Evolutionary conservation across 1,284 basidiomycete genomes (phyloP).

Genomic region (Bjerkandera adusta): DNA sequence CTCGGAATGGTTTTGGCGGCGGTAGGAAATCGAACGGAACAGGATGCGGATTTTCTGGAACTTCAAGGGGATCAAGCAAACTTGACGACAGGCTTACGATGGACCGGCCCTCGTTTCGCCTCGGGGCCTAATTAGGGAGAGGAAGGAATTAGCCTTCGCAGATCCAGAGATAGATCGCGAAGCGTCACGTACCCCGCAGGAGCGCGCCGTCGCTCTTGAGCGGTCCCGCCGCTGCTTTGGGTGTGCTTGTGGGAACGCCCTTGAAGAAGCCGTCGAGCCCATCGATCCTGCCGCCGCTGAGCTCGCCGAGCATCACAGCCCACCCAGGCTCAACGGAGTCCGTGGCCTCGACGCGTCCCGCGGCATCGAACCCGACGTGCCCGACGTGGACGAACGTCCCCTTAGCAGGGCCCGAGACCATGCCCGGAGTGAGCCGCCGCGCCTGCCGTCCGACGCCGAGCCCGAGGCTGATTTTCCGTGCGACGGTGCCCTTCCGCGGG

Average conservation of each 20-base stretch:
- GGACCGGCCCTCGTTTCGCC: slow-evolving; percentile 11
- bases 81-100: slow-evolving; percentile 19
- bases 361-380: slow-evolving; percentile 79
- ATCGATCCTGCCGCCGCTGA: slow-evolving; percentile 63
- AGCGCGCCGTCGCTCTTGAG: no score
- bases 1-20: no score
- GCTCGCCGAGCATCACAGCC: slow-evolving; percentile 64
- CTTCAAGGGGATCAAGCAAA: slow-evolving; percentile 3
- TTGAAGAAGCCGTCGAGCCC: slow-evolving; percentile 71
- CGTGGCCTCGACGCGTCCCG: slow-evolving; percentile 68
- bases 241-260: slow-evolving; percentile 62
- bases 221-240: no score
- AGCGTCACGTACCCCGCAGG: no score
- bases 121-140: slow-evolving; percentile 3
- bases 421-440: slow-evolving; percentile 46
- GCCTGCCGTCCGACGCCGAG: slow-evolving; percentile 9
- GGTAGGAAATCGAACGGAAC: no score
- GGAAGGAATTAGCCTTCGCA: no score
- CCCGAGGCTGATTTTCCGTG: not conserved
- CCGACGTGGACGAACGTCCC: slow-evolving; percentile 85
- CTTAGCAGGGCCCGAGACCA: slow-evolving; percentile 74
- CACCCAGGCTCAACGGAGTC: slow-evolving; percentile 78
- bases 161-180: no score
- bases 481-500: not conserved
- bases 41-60: no score